Evolutionary conservation across 1,284 basidiomycete species (phyloP).

Genomic region (Trametes sp.): DNA sequence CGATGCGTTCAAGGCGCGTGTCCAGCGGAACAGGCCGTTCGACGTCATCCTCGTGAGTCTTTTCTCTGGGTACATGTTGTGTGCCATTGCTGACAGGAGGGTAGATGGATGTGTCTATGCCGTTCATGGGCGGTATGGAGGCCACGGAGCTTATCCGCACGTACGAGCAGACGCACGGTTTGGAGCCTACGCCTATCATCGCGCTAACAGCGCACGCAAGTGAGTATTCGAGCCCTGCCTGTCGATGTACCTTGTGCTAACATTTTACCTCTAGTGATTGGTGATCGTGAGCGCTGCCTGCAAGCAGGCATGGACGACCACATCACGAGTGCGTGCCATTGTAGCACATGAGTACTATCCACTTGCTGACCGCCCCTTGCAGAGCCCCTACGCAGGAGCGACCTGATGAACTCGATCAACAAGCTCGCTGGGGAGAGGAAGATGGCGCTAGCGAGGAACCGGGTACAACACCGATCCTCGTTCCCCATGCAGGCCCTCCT

Average conservation of each 20-base stretch:
- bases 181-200: conserved; percentile 90
- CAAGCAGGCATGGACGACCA: conserved; percentile 89
- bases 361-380: conserved; percentile 28
- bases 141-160: conserved; percentile 84
- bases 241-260: conserved; percentile 15
- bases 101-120: conserved; percentile 97
- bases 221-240: conserved; percentile 48
- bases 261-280: conserved; percentile 76
- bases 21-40: conserved; percentile 77
- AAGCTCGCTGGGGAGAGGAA: conserved; percentile 65
- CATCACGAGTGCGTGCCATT: conserved; percentile 71
- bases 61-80: neutral
- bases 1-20: conserved; percentile 85
- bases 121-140: conserved; percentile 95
- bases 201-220: conserved; percentile 93
- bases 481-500: conserved; percentile 33
- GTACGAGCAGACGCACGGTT: conserved; percentile 80
- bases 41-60: conserved; percentile 84
- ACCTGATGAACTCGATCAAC: conserved; percentile 80
- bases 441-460: conserved; percentile 34
- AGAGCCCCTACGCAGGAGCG: conserved; percentile 80
- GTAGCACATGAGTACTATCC: neutral
- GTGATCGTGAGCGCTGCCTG: conserved; percentile 92
- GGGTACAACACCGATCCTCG: conserved; percentile 32
- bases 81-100: neutral